These are phyloP conservation scores for Amaranthus palmeri DNA, from an alignment of 148 eudicot species.

Conservation along the genomic window DNA sequence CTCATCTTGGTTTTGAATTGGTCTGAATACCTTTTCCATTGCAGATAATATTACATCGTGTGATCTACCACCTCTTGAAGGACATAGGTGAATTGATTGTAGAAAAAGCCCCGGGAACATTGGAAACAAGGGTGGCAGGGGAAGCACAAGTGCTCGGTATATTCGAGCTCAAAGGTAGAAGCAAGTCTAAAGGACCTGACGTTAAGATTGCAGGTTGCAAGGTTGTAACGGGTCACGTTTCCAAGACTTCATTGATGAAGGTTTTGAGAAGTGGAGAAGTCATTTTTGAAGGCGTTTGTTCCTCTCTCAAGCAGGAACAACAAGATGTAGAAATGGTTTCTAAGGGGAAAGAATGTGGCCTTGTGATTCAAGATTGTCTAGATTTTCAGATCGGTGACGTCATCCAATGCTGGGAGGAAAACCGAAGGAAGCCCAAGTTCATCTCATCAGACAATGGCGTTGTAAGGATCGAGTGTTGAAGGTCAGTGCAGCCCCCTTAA, in stretches of 20 bases:
- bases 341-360: constrained; percentile 87
- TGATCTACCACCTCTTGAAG: constrained; percentile 84
- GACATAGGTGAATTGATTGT: constrained; percentile 81
- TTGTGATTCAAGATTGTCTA: constrained; percentile 51
- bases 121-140: constrained; percentile 76
- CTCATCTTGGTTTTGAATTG: no score
- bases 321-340: constrained; percentile 71
- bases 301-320: constrained; percentile 73
- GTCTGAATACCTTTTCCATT: constrained; percentile 5
- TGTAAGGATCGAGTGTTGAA: constrained; percentile 81
- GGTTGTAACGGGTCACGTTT: constrained; percentile 62
- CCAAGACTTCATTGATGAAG: constrained; percentile 57
- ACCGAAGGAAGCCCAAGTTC: constrained; percentile 82
- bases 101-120: constrained; percentile 82
- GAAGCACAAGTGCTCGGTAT: constrained; percentile 80
- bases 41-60: constrained; percentile 67
- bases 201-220: constrained; percentile 90
- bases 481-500: no score
- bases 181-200: constrained; percentile 70
- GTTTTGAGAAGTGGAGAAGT: constrained; percentile 85
- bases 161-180: constrained; percentile 73
- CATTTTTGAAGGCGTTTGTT: constrained; percentile 72
- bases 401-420: constrained; percentile 73
- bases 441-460: constrained; percentile 86
- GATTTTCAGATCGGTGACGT: constrained; percentile 82